Conservation (phyloP, 192 early-diverging fungal species). For the Coemansia sp. region DNA sequence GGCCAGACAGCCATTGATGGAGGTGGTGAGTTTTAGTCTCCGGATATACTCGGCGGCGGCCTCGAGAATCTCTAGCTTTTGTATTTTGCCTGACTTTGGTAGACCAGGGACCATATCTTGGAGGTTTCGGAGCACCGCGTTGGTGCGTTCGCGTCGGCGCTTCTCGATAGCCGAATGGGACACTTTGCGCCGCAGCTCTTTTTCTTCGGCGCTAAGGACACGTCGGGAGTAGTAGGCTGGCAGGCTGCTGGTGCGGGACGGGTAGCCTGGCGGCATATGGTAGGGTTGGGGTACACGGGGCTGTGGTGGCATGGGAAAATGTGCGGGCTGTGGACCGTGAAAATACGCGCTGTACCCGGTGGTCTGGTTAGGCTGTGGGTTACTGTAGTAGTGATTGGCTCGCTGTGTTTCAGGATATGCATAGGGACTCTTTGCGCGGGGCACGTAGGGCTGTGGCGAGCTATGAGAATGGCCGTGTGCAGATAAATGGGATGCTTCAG, state of each 20-base stretch:
- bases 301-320: too few species aligned
- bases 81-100: slow-evolving; percentile 44
- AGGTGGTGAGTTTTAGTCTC: slow-evolving; percentile 13
- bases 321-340: too few species aligned
- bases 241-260: slow-evolving; percentile 1
- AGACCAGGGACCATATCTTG: slow-evolving; percentile 70
- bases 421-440: background rate
- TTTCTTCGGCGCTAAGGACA: slow-evolving; percentile 48
- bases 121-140: slow-evolving; percentile 77
- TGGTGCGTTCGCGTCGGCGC: slow-evolving; percentile 83
- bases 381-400: too few species aligned
- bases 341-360: too few species aligned
- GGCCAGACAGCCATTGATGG: background rate
- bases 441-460: background rate
- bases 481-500: background rate
- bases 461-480: background rate
- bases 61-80: slow-evolving; percentile 53
- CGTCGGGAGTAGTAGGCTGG: slow-evolving; percentile 3
- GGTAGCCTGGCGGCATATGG: background rate
- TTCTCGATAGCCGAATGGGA: slow-evolving; percentile 88
- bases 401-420: background rate
- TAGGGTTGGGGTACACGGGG: too few species aligned
- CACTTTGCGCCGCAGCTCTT: slow-evolving; percentile 75
- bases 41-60: slow-evolving; percentile 51
- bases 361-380: too few species aligned